Conservation (phyloP, 192 early-diverging fungal genomes). For the Entomortierella parvispora region DNA sequence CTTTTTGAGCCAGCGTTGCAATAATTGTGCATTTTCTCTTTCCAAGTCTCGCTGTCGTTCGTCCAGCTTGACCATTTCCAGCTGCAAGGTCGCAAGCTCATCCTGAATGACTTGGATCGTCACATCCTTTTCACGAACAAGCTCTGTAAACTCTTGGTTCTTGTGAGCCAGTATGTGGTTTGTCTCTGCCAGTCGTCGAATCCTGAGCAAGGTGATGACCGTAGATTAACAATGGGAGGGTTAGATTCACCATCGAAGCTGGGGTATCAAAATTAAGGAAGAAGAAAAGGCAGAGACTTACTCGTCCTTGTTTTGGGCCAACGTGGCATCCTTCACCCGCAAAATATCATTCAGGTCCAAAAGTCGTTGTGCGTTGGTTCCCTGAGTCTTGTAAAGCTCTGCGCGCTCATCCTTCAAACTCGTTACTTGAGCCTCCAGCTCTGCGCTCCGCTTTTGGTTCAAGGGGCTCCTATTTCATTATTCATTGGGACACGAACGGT, state of each 20-base stretch:
- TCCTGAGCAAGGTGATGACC: too few relatives aligned
- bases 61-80: slow-evolving; percentile 87
- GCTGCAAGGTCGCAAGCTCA: slow-evolving; percentile 88
- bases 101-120: slow-evolving; percentile 93
- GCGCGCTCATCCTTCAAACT: slow-evolving; percentile 86
- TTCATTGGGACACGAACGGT: too few relatives aligned
- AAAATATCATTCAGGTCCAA: slow-evolving; percentile 86
- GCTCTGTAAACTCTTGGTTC: slow-evolving; percentile 50
- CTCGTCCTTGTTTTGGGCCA: slow-evolving; percentile 72
- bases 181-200: slow-evolving; percentile 43
- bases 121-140: slow-evolving; percentile 89
- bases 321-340: slow-evolving; percentile 65
- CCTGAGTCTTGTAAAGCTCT: slow-evolving; percentile 90
- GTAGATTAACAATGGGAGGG: too few relatives aligned
- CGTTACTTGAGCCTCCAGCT: slow-evolving; percentile 80
- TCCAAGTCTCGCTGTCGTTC: slow-evolving; percentile 73
- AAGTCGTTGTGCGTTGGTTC: slow-evolving; percentile 90
- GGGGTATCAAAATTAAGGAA: background rate
- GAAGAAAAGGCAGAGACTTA: slow-evolving; percentile 54
- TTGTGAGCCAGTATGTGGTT: slow-evolving; percentile 36
- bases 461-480: slow-evolving; percentile 51
- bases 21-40: slow-evolving; percentile 85
- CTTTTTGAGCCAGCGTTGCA: slow-evolving; percentile 92
- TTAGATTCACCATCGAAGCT: too few relatives aligned
- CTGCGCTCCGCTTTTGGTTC: slow-evolving; percentile 72